A percentile compares a stretch with the other conserved stretches of the same genome.
These are phyloP conservation scores for Teratosphaeria nubilosa DNA, from an alignment of 2,329 filamentous ascomycete genomes.

Conservation along the genomic window DNA sequence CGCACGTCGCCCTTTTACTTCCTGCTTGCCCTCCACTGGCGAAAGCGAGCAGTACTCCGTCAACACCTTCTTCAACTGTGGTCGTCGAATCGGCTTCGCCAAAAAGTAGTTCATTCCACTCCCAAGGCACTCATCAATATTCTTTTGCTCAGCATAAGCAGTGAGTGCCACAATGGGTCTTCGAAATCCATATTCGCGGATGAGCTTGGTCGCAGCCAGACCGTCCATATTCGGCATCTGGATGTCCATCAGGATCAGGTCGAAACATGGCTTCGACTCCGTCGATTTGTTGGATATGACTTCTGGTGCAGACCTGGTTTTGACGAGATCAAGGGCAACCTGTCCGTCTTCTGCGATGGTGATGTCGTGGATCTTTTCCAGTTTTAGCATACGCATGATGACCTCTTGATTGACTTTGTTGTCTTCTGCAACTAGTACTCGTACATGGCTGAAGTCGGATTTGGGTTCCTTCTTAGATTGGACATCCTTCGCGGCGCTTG, in stretches of 20 bases:
- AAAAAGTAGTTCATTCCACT: constrained; percentile 90
- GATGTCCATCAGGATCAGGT: constrained; percentile 92
- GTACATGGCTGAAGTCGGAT: constrained; percentile 49
- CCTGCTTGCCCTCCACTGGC: constrained; percentile 57
- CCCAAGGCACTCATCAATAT: constrained; percentile 55
- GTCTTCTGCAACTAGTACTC: constrained; percentile 78
- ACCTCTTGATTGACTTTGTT: constrained; percentile 57
- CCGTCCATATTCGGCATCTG: constrained; percentile 90
- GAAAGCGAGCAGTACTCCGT: constrained; percentile 74
- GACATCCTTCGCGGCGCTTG: constrained; percentile 51
- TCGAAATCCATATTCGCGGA: constrained; percentile 75
- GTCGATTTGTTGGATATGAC: constrained; percentile 31
- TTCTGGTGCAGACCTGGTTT: background rate
- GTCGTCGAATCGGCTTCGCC: constrained; percentile 61
- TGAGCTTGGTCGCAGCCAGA: constrained; percentile 73
- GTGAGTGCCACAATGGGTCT: constrained; percentile 85
- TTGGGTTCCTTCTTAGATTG: constrained; percentile 53
- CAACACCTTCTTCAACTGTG: constrained; percentile 74
- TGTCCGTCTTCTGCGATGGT: constrained; percentile 57
- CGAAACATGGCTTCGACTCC: constrained; percentile 47
- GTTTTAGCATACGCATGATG: constrained; percentile 54
- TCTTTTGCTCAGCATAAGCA: constrained; percentile 83
- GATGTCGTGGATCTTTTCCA: constrained; percentile 76
- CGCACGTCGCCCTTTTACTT: background rate
- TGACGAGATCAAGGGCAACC: constrained; percentile 61